Base-by-base conservation (phyloP, 2,329 filamentous ascomycete genomes). In the Fusarium humuli region DNA sequence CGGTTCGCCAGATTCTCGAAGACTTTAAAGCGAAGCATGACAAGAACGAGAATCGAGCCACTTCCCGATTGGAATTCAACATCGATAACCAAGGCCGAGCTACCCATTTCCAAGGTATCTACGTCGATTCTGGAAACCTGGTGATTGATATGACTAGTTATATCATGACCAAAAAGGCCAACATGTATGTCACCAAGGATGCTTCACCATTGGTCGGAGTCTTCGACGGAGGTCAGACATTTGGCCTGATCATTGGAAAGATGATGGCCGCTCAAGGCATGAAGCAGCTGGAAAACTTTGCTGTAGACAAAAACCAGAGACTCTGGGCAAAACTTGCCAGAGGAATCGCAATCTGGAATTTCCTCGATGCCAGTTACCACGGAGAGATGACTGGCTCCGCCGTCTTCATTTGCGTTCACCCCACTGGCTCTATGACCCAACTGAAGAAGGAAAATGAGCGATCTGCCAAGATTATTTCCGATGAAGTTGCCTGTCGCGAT, bases 291-390 rank as follows among this genome's bases (percentile, higher is more conserved):
- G 54, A 76, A 7, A 64, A 64, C 2, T 34, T 77, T 7, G 75
- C 77, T 0, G 40, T 71, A 4, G 61, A 73, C 5, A 73, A 70
- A 11, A 37, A 37, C 20, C 71, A 67, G 3, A 14, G 61, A 7
- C 53, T 69, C 7, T 81, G 77, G 73, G 40, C 49, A 5, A 56
- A 72, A 3, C 23, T 80, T 6, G 65, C 69, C 9, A 59, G 53
- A 7, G 75, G 72, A 5, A 69, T 75, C 29, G 75, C 75, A 16
- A 59, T 78, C 2, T 79, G 72, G 64, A 73, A 80, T 18, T 74
- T 76, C 27, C 48, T 64, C 3, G 65, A 67, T 1, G 65, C 70
- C 0, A 48, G 45, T 0, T 75, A 76, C 10, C 58, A 58, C 3
- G 59, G 61, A 7, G 18, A 64, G 1, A 74, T 76, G 0, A 61